Conservation (phyloP, 176 grass and related monocot genomes). For the Panicum miliaceum region DNA sequence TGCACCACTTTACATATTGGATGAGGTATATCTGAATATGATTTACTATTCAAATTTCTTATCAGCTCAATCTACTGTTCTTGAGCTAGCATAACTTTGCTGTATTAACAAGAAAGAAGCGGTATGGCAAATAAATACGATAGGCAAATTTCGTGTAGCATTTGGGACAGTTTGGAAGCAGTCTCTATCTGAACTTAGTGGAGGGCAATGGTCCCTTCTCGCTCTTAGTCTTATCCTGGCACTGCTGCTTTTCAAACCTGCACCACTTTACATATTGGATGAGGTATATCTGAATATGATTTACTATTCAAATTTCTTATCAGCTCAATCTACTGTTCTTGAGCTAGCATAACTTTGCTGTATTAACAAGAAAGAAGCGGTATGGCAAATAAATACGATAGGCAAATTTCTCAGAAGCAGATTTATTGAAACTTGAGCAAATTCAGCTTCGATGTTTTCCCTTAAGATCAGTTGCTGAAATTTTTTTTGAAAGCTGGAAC, state of each 20-base stretch:
- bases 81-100: conserved; percentile 12
- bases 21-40: conserved; percentile 67
- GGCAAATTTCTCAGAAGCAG: neutral
- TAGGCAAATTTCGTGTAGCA: conserved; percentile 92
- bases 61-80: neutral
- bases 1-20: conserved; percentile 96
- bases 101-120: neutral
- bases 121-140: neutral
- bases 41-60: conserved; percentile 36
- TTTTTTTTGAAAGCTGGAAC: neutral
- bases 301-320: conserved; percentile 38
- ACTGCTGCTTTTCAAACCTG: conserved; percentile 95
- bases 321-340: neutral
- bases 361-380: neutral
- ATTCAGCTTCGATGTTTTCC: neutral
- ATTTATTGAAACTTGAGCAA: conserved; percentile 11
- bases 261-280: conserved; percentile 97
- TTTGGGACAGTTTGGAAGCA: conserved; percentile 99
- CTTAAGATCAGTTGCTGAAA: neutral
- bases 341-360: conserved; percentile 7
- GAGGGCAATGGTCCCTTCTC: conserved; percentile 95
- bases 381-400: neutral
- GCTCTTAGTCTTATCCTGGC: conserved; percentile 97
- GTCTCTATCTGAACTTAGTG: conserved; percentile 96
- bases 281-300: conserved; percentile 62